Base-by-base conservation (phyloP, 73 alveolate species). In the Paramecium octaurelia region DNA sequence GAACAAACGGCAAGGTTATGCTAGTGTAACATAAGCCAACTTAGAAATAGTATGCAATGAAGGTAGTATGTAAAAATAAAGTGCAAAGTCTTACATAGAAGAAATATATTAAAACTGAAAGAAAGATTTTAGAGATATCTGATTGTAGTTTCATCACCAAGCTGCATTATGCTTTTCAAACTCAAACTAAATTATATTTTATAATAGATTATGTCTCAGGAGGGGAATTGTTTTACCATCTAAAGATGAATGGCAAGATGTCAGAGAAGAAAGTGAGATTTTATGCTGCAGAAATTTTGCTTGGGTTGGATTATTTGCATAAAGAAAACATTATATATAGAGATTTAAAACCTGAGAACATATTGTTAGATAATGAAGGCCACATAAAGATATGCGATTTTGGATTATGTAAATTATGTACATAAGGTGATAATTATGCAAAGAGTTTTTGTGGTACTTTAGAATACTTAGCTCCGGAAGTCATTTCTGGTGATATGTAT, bases 181-280 rank as follows among this genome's bases (percentile, higher is more conserved):
- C 97, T 27, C 88, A 96, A 18, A 93, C 95, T 10, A 96, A 95
- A 43, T 96, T 97, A 50, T 96, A 96, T 92, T 95, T 96, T 46
- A 94, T 97, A 23, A 95, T 97, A 93, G 99, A 97, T 71, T 97
- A 96, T 93, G 69, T 97, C 43, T 95, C 93, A 58, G 99, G 99
- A 11, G 97, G 98, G 24, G 97, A 93, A 92, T 58, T 95, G 36
- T 93, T 95, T 92, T 86, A 85, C 24, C 98, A 95, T 92, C 83
- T 97, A 27, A 90, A 93, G 57, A 93, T 85, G 46, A 85, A 86
- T 43, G 60, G 92, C 21, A 95, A 94, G 69, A 96, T 93, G 80
- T 86, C 95, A 38, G 98, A 96, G 76, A 93, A 95, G 44, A 93
- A 86, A 14, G 98, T 97, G 11, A 86, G 93, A 59, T 97, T 95